Conservation (phyloP, 352 stramenopile species). For the Halophytophthora batemanensis region DNA sequence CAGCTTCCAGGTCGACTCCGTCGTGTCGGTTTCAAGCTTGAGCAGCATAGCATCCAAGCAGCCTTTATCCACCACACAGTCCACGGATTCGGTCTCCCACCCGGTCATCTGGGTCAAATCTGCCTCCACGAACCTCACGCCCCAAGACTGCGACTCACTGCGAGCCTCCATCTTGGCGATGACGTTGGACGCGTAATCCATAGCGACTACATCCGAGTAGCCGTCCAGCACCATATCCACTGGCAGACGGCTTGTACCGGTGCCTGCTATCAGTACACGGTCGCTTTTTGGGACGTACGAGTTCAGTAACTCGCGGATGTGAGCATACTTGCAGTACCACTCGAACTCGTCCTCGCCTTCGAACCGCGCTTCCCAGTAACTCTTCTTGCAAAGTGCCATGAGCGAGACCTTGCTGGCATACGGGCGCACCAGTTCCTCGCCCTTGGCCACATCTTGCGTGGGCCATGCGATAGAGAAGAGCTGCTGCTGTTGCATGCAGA, state of each 20-base stretch:
- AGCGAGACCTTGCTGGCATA: slow-evolving; percentile 52
- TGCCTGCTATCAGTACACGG: slow-evolving; percentile 40
- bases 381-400: slow-evolving; percentile 59
- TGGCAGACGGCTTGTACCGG: slow-evolving; percentile 43
- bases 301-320: slow-evolving; percentile 36
- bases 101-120: slow-evolving; percentile 46
- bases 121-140: slow-evolving; percentile 35
- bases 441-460: slow-evolving; percentile 22
- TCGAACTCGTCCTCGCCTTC: slow-evolving; percentile 53
- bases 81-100: slow-evolving; percentile 32
- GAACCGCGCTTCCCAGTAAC: slow-evolving; percentile 52
- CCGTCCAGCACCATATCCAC: slow-evolving; percentile 46
- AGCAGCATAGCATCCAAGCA: slow-evolving; percentile 60
- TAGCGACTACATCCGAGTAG: slow-evolving; percentile 40
- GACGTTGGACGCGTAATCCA: slow-evolving; percentile 56
- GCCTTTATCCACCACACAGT: slow-evolving; percentile 57
- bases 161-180: slow-evolving; percentile 45
- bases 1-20: slow-evolving; percentile 42
- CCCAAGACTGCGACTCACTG: slow-evolving; percentile 28
- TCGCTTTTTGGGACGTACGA: slow-evolving; percentile 29
- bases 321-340: slow-evolving; percentile 53
- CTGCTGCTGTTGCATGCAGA: slow-evolving; percentile 40
- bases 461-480: slow-evolving; percentile 50
- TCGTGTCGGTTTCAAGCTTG: slow-evolving; percentile 40
- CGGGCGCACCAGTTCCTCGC: slow-evolving; percentile 33